Evolutionary conservation across 495 filamentous ascomycete species (phyloP), one percentile per base, ranked within the genome.

Genomic region (Parachaetomium inaequale): DNA sequence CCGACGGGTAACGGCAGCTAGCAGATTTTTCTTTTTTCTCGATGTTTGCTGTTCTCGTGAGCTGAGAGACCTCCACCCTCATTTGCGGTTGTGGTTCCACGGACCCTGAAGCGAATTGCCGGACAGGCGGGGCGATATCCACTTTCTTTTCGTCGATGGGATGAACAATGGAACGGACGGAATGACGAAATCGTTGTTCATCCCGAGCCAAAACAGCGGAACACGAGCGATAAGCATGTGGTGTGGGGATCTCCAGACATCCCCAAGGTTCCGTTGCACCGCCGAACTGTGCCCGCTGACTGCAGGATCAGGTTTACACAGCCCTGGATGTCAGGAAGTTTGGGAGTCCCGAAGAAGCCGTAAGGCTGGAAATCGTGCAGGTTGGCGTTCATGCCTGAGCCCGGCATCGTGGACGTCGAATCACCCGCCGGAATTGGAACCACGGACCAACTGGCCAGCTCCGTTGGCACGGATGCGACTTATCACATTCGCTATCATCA

Each of bases 201-300:
- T 5, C 34, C 43, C 38, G 40, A 45, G 40, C 40, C 54, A 57
- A 38, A 15, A 36, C 17, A 19, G 40, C 21, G 54, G 54, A 34
- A 45, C 36, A 31, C 23, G 42, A 47, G 55, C 19, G 42, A 58
- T 58, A 58, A 58, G 55, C 54, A 19, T 29, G 14, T 29, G 26
- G 17, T 3, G 17, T 23, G 25, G 31, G 31, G 19, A 53, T 54
- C 51, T 21, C 49, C 17, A 11, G 43, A 23, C 12, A 4, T 47
- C 7, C 28, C 45, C 8, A 12, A 8, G n/a, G n/a, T n/a, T n/a
- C n/a, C n/a, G n/a, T 31, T 23, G 56, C 56, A 58, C 56, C 43
- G 56, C 56, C 55, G 19, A 28, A 6, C 47, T 53, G 47, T 45
- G 58, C 58, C 58, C 36, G 58, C 58, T 60, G 58, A 60, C 58